A percentile compares a stretch with the other conserved stretches of the same genome.
Conservation (phyloP, 257 asterid species). For the Cinchona pubescens region DNA sequence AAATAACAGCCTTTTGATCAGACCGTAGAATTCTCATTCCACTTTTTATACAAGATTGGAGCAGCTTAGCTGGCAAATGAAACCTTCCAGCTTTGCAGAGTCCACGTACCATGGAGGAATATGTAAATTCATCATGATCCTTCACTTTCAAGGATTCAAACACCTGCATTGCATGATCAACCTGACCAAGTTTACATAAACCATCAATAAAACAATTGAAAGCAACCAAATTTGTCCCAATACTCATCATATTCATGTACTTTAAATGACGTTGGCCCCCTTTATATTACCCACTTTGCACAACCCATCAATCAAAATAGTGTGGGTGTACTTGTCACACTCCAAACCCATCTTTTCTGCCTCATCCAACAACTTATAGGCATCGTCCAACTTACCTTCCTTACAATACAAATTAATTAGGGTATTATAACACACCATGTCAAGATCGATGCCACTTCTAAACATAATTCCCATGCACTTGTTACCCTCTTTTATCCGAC, state of each 20-base stretch:
- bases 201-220: slow-evolving; percentile 63
- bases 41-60: slow-evolving; percentile 52
- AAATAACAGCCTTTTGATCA: slow-evolving; percentile 50
- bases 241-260: slow-evolving; percentile 50
- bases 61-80: slow-evolving; percentile 58
- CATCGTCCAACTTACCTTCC: slow-evolving; percentile 58
- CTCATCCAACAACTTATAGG: slow-evolving; percentile 44
- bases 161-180: slow-evolving; percentile 63
- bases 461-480: slow-evolving; percentile 59
- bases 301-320: slow-evolving; percentile 74
- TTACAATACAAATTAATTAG: slow-evolving; percentile 62
- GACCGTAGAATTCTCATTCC: slow-evolving; percentile 53
- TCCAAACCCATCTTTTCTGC: slow-evolving; percentile 54
- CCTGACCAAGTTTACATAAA: slow-evolving; percentile 56
- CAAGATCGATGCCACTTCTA: slow-evolving; percentile 72
- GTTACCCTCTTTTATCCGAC: slow-evolving; percentile 43
- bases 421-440: slow-evolving; percentile 70
- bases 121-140: slow-evolving; percentile 77
- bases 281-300: slow-evolving; percentile 64
- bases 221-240: slow-evolving; percentile 60
- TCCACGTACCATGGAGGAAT: slow-evolving; percentile 67
- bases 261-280: slow-evolving; percentile 53
- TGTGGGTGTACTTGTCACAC: slow-evolving; percentile 67
- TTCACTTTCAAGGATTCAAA: slow-evolving; percentile 52
- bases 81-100: slow-evolving; percentile 68